Evolutionary conservation across 192 early-diverging fungal genomes (phyloP).

Genomic region (Rhizophagus prolifer): DNA sequence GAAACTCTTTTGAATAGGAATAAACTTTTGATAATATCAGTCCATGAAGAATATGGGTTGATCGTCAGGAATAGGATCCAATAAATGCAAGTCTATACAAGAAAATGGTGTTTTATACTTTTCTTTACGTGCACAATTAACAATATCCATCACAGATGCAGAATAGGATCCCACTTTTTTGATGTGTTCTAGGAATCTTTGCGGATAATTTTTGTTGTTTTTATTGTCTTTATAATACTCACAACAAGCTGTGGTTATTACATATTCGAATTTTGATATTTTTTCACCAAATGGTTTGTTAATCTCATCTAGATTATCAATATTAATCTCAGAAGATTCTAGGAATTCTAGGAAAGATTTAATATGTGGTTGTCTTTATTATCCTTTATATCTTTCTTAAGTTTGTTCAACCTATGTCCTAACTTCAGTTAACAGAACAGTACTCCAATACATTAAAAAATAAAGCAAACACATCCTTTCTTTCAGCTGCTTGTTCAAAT

Average conservation of each 20-base stretch:
- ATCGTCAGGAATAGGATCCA: neutral
- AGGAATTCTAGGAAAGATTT: no score
- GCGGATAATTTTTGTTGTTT: neutral
- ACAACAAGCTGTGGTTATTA: neutral
- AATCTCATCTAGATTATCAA: neutral
- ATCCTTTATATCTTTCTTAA: no score
- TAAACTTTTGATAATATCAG: neutral
- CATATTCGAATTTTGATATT: no score
- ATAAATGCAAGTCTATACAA: neutral
- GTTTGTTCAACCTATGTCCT: no score
- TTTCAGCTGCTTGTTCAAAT: no score
- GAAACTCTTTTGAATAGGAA: neutral
- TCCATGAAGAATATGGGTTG: slow-evolving; percentile 1
- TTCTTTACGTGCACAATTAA: neutral
- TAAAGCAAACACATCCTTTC: no score
- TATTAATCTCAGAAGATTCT: neutral
- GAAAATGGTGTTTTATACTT: no score
- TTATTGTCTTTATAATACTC: neutral
- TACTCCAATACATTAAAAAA: no score
- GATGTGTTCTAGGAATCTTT: neutral
- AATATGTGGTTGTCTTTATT: no score
- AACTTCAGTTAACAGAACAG: no score
- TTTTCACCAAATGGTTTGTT: no score
- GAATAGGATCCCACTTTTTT: slow-evolving; percentile 3
- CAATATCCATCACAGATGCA: neutral